Base-by-base conservation (phyloP, 257 asterid species). In the Nicotiana attenuata region DNA sequence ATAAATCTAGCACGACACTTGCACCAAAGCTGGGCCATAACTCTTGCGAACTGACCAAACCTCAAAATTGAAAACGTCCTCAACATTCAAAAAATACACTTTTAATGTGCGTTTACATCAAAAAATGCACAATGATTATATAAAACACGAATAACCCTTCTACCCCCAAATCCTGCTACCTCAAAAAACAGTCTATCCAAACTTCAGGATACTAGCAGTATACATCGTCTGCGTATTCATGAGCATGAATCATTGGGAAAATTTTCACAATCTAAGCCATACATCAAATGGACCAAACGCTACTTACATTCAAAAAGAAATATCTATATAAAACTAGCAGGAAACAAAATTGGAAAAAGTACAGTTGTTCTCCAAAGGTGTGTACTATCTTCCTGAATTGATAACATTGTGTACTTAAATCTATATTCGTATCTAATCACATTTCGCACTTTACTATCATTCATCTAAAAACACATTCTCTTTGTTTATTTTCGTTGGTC, bases 321-420 rank as follows among this genome's bases (percentile, higher is more conserved):
- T 15, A 15, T 22, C 20, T 22, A 41, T 24, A 73, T 22, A 47
- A 14, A 73, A 20, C 20, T 14, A 45, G 19, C 41, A 24, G 63
- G 41, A 73, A 73, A 50, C 63, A 73, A 73, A 73, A 73, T 50
- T 73, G 79, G 63, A 73, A 47, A 47, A 45, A 24, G 78, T 47
- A 47, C 78, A 73, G 41, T 73, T 14, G 60, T 22, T 59, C 50
- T 47, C 20, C 78, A 47, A 56, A 73, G 78, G 78, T 24, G 35
- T 63, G 35, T 73, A 20, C 78, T 47, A 22, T 47, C 5, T 3
- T 7, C 41, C 79, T 50, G 63, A 24, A 1, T 16, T 71, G 60
- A 71, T 45, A 71, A 24, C 63, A 24, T 50, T 24, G 79, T 50
- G 79, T 50, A 38, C 78, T 41, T 69, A 7, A 10, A 47, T 50